These are phyloP conservation scores for Colletotrichum sp. DNA, from an alignment of 2,329 filamentous ascomycete species.

Conservation along the genomic window DNA sequence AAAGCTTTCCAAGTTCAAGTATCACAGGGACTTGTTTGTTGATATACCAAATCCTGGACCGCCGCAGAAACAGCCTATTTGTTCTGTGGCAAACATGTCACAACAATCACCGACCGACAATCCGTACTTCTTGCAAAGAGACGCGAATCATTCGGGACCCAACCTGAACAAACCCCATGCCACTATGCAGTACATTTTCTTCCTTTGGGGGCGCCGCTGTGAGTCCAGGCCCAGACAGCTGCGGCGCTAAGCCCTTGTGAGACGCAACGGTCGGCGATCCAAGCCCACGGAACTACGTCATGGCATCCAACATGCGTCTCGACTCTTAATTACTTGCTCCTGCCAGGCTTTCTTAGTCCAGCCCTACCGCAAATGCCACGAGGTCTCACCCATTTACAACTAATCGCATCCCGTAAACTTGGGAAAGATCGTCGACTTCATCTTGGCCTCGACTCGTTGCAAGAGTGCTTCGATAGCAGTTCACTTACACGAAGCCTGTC, in stretches of 20 bases:
- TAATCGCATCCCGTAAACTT: not conserved
- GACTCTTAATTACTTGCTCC: not conserved
- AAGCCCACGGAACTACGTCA: constrained; percentile 5
- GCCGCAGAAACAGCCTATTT: not conserved
- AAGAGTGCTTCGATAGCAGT: not conserved
- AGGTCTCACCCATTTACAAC: not conserved
- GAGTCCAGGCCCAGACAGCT: not conserved
- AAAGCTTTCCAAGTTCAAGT: too few relatives aligned
- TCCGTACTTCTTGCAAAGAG: not conserved
- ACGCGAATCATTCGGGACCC: not conserved
- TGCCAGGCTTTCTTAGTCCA: not conserved
- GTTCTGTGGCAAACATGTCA: not conserved
- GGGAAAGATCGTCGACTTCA: not conserved
- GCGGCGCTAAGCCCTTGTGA: not conserved
- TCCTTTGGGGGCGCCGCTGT: not conserved
- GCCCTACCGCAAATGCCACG: not conserved
- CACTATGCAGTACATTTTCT: not conserved
- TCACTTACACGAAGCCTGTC: not conserved
- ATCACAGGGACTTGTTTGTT: not conserved
- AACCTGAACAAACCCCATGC: accelerated
- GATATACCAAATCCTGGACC: not conserved
- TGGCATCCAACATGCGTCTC: constrained; percentile 1
- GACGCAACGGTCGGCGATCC: not conserved
- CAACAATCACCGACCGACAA: not conserved
- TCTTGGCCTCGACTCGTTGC: not conserved